These are phyloP conservation scores for Hypsizygus marmoreus DNA, from an alignment of 768 basidiomycete genomes.

Conservation along the genomic window DNA sequence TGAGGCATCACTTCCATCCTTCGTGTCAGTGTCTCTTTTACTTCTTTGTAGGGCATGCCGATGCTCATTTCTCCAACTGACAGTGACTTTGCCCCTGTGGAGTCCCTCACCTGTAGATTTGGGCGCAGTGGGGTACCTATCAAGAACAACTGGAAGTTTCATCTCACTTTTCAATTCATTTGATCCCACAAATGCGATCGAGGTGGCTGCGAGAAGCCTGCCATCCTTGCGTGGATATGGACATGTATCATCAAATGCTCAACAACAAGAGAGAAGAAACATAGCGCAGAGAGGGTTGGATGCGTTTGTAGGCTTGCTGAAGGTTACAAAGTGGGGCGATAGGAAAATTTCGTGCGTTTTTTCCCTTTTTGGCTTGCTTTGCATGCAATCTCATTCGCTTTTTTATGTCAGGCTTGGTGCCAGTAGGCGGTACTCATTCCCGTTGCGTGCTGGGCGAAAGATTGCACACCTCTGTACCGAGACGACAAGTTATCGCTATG, in stretches of 20 bases:
- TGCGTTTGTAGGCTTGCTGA: slow-evolving; percentile 50
- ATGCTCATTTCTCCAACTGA: background rate
- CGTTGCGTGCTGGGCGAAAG: slow-evolving; percentile 65
- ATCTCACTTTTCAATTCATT: slow-evolving; percentile 73
- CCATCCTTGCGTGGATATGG: slow-evolving; percentile 71
- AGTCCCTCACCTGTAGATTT: slow-evolving; percentile 59
- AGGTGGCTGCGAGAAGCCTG: slow-evolving; percentile 44
- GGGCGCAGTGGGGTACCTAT: slow-evolving; percentile 76
- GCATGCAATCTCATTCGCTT: background rate
- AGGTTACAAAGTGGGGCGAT: slow-evolving; percentile 41
- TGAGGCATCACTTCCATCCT: slow-evolving; percentile 70
- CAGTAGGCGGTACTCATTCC: slow-evolving; percentile 56
- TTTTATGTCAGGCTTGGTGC: slow-evolving; percentile 40
- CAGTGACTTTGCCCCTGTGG: slow-evolving; percentile 74
- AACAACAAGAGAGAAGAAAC: slow-evolving; percentile 59
- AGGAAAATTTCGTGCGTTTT: slow-evolving; percentile 38
- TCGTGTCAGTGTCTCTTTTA: slow-evolving; percentile 47
- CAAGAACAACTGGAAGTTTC: slow-evolving; percentile 67
- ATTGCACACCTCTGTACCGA: slow-evolving; percentile 70
- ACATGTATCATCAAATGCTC: slow-evolving; percentile 46
- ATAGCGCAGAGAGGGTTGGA: slow-evolving; percentile 61
- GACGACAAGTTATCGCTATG: slow-evolving; percentile 66
- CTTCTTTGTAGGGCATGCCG: background rate
- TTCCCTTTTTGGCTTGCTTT: slow-evolving; percentile 1
- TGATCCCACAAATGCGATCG: slow-evolving; percentile 47